Conservation (phyloP, 148 eudicot species). For the Chenopodium suecicum region DNA sequence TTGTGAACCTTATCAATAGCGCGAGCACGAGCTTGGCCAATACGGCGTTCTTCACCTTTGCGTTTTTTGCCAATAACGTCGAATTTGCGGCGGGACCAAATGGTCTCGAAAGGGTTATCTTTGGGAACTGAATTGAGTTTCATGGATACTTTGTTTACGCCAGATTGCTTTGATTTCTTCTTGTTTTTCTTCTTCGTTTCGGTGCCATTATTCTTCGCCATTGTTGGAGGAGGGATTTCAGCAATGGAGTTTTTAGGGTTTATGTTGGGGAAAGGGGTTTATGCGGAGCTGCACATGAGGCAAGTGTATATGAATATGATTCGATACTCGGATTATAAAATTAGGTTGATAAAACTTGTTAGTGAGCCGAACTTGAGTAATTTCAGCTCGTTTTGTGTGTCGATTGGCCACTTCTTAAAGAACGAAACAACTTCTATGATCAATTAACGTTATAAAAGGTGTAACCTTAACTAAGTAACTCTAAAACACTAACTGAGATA, state of each 20-base stretch:
- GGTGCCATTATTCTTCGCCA: slow-evolving; percentile 49
- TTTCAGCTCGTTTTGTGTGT: too few relatives aligned
- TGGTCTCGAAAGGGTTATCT: slow-evolving; percentile 79
- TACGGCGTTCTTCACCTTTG: slow-evolving; percentile 73
- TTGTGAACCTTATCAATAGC: slow-evolving; percentile 61
- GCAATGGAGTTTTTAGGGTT: slow-evolving; percentile 7
- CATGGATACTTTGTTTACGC: slow-evolving; percentile 47
- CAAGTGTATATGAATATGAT: too few relatives aligned
- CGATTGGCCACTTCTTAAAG: too few relatives aligned
- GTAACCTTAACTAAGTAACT: too few relatives aligned
- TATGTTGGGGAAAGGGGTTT: slow-evolving; percentile 9
- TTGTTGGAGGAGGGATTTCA: slow-evolving; percentile 19
- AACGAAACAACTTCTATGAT: too few relatives aligned
- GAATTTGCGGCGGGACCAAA: slow-evolving; percentile 87
- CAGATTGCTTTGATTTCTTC: slow-evolving; percentile 44
- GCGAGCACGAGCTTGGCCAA: slow-evolving; percentile 77
- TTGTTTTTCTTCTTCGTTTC: slow-evolving; percentile 42
- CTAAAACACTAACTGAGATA: too few relatives aligned
- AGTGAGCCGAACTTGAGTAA: too few relatives aligned
- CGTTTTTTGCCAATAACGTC: slow-evolving; percentile 81
- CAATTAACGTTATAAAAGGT: too few relatives aligned
- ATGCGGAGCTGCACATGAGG: too few relatives aligned
- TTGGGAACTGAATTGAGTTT: slow-evolving; percentile 43
- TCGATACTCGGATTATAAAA: too few relatives aligned
- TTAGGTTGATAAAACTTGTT: too few relatives aligned